Base-by-base conservation (phyloP, 169 alveolate genomes). In the Blepharisma undulans region DNA sequence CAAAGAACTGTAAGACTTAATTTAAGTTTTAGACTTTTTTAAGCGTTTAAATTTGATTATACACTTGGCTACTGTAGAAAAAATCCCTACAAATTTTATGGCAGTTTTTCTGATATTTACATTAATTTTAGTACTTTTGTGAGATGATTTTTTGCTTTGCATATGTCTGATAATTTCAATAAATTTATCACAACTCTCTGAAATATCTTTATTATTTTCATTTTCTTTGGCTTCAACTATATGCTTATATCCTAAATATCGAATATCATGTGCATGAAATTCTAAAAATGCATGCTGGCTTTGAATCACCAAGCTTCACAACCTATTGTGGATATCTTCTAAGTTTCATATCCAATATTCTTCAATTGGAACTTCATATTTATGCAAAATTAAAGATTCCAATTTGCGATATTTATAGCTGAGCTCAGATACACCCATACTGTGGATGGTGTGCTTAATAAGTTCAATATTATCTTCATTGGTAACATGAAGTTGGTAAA, bases 341-440 rank as follows among this genome's bases (percentile, higher is more conserved):
- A 34, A 19, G 22, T n/a, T 72, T 29, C 84, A 60, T 19, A 27
- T 32, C 82, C 4, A 25, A 66, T 27, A 72, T 18, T 74, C 85
- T 21, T 61, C 78, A 2, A 59, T 27, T n/a, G 19, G 78, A 27
- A 84, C 27, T n/a, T 36, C 72, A 84, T 30, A 89, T 30, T 88
- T 25, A n/a, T 88, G 76, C 22, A 32, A 7, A 21, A 76, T 18
- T n/a, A 33, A 34, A 77, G 29, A 22, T 4, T 61, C 59, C 93
- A 18, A 76, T 34, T 66, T 81, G 90, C 27, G 80, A 59, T 19
- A 91, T 90, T 66, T 88, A 60, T 30, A 79, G 8, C 36, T 36
- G 33, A 82, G 60, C 34, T 59, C 76, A 22, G 29, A 33, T 25
- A 82, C 10, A 21, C 72, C 89, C 89, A 32, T 36, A 22, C 18